Evolutionary conservation across 169 alveolate species (phyloP).

Genomic region (Pseudocohnilembus persalinus): DNA sequence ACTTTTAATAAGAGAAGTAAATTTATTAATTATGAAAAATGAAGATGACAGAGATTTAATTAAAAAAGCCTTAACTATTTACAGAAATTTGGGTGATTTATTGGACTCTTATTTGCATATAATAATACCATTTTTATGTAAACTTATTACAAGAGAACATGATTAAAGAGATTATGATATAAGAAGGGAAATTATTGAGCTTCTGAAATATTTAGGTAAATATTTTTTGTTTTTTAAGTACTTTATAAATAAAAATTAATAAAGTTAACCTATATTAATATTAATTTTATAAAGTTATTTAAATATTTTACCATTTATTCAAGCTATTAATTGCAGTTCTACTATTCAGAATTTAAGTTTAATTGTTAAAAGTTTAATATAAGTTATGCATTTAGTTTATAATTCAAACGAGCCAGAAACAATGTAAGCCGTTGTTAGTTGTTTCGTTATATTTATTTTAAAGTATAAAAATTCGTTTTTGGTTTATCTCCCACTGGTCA

Average conservation of each 20-base stretch:
- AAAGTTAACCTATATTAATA: no score
- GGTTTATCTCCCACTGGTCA: conserved; percentile 40
- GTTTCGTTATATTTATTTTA: conserved; percentile 32
- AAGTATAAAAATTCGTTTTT: conserved; percentile 32
- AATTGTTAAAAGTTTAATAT: conserved; percentile 31
- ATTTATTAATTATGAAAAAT: conserved; percentile 20
- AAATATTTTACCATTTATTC: no score
- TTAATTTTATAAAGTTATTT: no score
- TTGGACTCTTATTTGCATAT: conserved; percentile 44
- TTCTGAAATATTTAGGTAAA: conserved; percentile 24
- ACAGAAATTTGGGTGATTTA: conserved; percentile 22
- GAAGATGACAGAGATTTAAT: conserved; percentile 31
- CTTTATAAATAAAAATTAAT: no score
- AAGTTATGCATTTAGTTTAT: conserved; percentile 9
- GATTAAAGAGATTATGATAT: conserved; percentile 11
- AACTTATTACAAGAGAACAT: conserved; percentile 27
- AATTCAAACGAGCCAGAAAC: conserved; percentile 16
- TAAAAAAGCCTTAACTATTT: conserved; percentile 26
- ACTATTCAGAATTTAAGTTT: conserved; percentile 34
- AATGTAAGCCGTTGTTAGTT: conserved; percentile 19
- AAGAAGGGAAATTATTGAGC: conserved; percentile 27
- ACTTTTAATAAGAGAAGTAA: conserved; percentile 34
- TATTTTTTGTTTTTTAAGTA: not conserved
- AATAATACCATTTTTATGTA: conserved; percentile 46
- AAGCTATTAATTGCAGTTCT: not conserved